Conservation (phyloP, 768 basidiomycete species). For the Basidioascus undulatus region DNA sequence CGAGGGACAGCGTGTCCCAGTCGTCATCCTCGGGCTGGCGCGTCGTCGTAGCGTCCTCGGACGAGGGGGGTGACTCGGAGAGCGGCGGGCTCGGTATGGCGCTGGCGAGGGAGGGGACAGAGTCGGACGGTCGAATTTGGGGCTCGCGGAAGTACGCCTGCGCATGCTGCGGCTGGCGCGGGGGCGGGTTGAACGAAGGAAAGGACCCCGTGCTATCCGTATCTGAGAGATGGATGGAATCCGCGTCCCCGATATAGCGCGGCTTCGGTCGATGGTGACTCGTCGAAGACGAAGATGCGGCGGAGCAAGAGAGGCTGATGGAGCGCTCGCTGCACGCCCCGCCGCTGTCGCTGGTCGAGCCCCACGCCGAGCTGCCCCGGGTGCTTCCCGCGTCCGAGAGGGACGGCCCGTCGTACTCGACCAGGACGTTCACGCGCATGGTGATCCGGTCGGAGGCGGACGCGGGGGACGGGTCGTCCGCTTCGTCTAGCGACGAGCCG, state of each 20-base stretch:
- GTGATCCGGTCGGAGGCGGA: conserved; percentile 51
- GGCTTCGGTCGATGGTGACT: too few species aligned
- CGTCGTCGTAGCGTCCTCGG: too few species aligned
- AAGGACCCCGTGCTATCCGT: too few species aligned
- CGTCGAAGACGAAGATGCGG: too few species aligned
- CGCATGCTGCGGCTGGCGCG: too few species aligned
- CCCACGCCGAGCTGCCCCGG: conserved; percentile 52
- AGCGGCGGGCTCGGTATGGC: neutral
- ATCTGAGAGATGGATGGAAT: too few species aligned
- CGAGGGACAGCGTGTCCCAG: too few species aligned
- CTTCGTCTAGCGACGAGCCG: conserved; percentile 49
- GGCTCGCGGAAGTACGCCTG: too few species aligned
- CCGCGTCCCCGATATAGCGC: too few species aligned
- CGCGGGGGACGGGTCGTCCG: conserved; percentile 40
- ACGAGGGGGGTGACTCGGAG: conserved; percentile 9
- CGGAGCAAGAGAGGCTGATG: conserved; percentile 23
- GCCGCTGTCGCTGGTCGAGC: conserved; percentile 25
- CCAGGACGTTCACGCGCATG: conserved; percentile 44
- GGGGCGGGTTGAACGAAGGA: too few species aligned
- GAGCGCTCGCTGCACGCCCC: conserved; percentile 35
- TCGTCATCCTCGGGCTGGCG: too few species aligned
- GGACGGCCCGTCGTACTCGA: conserved; percentile 79
- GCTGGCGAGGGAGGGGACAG: neutral
- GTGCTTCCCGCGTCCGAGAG: conserved; percentile 75
- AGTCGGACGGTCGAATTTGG: neutral